Conservation (phyloP, 805 yeast genomes). For the Priceomyces carsonii region DNA sequence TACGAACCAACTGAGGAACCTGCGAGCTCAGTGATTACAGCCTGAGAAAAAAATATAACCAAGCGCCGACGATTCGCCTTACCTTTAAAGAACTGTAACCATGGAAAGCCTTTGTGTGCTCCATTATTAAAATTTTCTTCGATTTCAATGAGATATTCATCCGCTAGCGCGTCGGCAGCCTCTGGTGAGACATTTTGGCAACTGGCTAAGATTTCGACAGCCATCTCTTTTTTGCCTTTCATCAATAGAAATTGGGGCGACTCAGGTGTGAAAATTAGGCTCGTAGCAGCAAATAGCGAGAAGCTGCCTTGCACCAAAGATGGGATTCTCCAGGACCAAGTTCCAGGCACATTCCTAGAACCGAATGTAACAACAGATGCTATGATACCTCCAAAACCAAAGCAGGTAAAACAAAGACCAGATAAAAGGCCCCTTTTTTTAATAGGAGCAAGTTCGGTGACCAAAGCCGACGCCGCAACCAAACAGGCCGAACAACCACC, state of each 20-base stretch:
- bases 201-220: conserved; percentile 12
- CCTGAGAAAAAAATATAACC: conserved; percentile 11
- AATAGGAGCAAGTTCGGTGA: conserved; percentile 33
- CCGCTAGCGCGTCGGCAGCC: not conserved
- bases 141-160: not conserved
- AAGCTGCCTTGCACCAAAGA: conserved; percentile 14
- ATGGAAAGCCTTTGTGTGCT: conserved; percentile 1
- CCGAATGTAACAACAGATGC: conserved; percentile 22
- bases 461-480: conserved; percentile 33
- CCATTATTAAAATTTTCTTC: not conserved
- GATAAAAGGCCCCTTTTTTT: conserved; percentile 26
- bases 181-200: not conserved
- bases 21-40: conserved; percentile 13
- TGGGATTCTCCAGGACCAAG: conserved; percentile 18
- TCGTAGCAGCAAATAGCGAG: conserved; percentile 10
- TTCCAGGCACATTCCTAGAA: conserved; percentile 14
- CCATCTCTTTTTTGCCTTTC: conserved; percentile 15
- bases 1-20: conserved; percentile 17
- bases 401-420: conserved; percentile 17
- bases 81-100: conserved; percentile 9
- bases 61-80: conserved; percentile 9
- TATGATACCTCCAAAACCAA: conserved; percentile 18
- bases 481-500: conserved; percentile 30
- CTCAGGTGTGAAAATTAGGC: conserved; percentile 19
- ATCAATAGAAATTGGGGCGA: conserved; percentile 18